Evolutionary conservation across 1,139 yeast species (phyloP).

Genomic region (Meyerozyma carpophila): DNA sequence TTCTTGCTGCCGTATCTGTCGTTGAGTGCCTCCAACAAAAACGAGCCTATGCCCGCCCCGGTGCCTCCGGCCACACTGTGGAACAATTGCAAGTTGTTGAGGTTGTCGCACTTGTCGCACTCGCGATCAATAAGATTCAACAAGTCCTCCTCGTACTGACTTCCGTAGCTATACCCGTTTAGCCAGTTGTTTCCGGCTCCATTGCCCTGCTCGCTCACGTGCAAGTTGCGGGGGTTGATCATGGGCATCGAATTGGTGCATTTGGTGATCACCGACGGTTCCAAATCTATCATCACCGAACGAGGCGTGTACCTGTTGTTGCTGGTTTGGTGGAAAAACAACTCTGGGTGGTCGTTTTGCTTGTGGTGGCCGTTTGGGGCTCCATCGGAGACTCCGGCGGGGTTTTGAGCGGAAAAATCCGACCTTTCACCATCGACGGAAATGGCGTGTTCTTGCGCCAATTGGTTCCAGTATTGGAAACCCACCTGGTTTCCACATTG

Average conservation of each 20-base stretch:
- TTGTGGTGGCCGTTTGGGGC: neutral
- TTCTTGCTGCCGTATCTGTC: conserved; percentile 81
- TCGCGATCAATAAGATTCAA: conserved; percentile 85
- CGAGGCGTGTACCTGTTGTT: conserved; percentile 82
- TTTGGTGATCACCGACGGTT: conserved; percentile 81
- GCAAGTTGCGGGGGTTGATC: conserved; percentile 81
- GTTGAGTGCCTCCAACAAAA: conserved; percentile 65
- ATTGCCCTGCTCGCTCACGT: conserved; percentile 71
- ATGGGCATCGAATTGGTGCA: conserved; percentile 56
- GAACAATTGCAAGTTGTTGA: conserved; percentile 83
- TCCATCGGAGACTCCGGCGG: conserved; percentile 1
- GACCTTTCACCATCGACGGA: conserved; percentile 55
- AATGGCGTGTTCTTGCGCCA: conserved; percentile 86
- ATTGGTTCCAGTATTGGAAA: conserved; percentile 86
- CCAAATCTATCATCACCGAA: conserved; percentile 78
- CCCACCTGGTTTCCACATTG: conserved; percentile 98
- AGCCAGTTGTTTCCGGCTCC: conserved; percentile 98
- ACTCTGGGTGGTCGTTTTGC: conserved; percentile 70
- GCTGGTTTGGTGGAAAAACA: conserved; percentile 77
- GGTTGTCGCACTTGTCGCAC: conserved; percentile 82
- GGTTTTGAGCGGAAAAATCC: conserved; percentile 1
- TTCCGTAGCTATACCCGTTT: conserved; percentile 78
- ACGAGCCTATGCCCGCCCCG: conserved; percentile 92
- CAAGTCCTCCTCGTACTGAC: conserved; percentile 61
- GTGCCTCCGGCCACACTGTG: conserved; percentile 99